Conservation (phyloP, 2,329 filamentous ascomycete species). For the Endoconidiophora polonica region DNA sequence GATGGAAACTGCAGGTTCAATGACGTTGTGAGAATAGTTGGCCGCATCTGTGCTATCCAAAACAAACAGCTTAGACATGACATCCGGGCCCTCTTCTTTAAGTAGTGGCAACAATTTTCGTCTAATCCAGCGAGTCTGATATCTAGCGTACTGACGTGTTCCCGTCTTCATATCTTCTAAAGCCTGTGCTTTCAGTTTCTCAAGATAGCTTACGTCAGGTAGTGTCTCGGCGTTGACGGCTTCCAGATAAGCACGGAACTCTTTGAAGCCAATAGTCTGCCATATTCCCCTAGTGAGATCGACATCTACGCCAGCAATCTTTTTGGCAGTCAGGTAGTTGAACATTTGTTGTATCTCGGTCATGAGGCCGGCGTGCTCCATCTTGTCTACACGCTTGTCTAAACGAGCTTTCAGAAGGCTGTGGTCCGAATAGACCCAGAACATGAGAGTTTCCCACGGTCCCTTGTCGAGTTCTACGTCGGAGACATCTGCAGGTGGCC, state of each 20-base stretch:
- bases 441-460: conserved; percentile 46
- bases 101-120: conserved; percentile 62
- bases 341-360: conserved; percentile 32
- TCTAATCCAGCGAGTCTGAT: conserved; percentile 75
- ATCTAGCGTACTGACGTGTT: conserved; percentile 74
- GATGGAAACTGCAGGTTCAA: conserved; percentile 45
- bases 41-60: conserved; percentile 60
- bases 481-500: background rate
- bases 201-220: conserved; percentile 24
- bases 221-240: conserved; percentile 22
- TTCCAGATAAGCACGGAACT: conserved; percentile 58
- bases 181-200: conserved; percentile 37
- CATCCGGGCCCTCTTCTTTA: conserved; percentile 32
- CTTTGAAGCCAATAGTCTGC: conserved; percentile 93
- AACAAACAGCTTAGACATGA: conserved; percentile 49
- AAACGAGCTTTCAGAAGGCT: conserved; percentile 53
- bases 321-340: conserved; percentile 20
- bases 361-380: conserved; percentile 45
- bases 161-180: conserved; percentile 65
- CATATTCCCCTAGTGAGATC: conserved; percentile 77
- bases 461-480: background rate
- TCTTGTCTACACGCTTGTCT: conserved; percentile 63
- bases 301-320: conserved; percentile 33
- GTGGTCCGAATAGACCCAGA: conserved; percentile 73
- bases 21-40: conserved; percentile 46